Conservation (phyloP, 1,139 yeast species). For the Candida gigantensis region DNA sequence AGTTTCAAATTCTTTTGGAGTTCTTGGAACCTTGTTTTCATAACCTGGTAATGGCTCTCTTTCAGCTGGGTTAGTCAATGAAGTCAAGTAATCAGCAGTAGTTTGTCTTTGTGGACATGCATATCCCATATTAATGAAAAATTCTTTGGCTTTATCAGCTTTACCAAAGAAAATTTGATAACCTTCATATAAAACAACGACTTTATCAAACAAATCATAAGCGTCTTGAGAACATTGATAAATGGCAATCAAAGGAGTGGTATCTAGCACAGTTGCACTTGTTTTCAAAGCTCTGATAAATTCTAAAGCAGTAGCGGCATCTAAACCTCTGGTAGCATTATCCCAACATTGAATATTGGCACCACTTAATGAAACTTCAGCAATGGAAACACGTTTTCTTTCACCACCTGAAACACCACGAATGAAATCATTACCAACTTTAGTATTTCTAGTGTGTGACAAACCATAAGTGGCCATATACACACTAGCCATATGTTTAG, state of each 20-base stretch:
- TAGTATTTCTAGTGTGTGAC: conserved; percentile 34
- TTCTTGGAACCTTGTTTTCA: conserved; percentile 26
- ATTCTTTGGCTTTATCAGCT: conserved; percentile 55
- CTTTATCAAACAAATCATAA: conserved; percentile 67
- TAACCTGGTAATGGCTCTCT: conserved; percentile 54
- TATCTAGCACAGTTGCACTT: conserved; percentile 56
- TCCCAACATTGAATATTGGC: conserved; percentile 58
- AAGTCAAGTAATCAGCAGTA: conserved; percentile 78
- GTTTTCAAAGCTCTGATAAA: conserved; percentile 69
- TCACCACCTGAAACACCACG: conserved; percentile 49
- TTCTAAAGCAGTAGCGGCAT: conserved; percentile 67
- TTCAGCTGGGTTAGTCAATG: conserved; percentile 70
- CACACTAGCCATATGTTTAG: conserved; percentile 44
- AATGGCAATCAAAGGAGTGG: conserved; percentile 72
- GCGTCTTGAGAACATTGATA: conserved; percentile 50
- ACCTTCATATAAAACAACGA: conserved; percentile 72
- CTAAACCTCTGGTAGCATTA: conserved; percentile 63
- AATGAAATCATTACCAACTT: conserved; percentile 39
- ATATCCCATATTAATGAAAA: conserved; percentile 50
- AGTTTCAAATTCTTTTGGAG: conserved; percentile 26
- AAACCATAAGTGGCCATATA: conserved; percentile 46
- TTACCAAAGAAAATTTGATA: conserved; percentile 76
- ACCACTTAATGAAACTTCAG: conserved; percentile 41
- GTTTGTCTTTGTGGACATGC: conserved; percentile 74
- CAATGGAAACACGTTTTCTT: conserved; percentile 46